These are phyloP conservation scores for Pilaira anomala DNA, from an alignment of 192 early-diverging fungal species.

Conservation along the genomic window DNA sequence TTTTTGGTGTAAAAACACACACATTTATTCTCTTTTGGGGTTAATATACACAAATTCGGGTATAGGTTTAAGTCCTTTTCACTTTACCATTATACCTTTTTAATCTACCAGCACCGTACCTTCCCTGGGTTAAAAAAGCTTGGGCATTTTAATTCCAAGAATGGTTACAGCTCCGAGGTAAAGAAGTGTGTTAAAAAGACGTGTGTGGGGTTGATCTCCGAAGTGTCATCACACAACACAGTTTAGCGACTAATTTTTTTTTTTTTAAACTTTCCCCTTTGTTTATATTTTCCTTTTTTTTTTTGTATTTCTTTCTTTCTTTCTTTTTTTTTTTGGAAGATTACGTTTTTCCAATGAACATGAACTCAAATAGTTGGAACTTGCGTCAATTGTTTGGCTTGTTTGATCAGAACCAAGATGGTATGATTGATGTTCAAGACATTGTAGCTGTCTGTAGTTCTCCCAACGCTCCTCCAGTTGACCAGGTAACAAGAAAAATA, in stretches of 20 bases:
- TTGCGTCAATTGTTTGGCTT: conserved; percentile 44
- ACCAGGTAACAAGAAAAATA: conserved; percentile 36
- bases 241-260: neutral
- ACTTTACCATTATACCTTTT: too few relatives aligned
- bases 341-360: conserved; percentile 10
- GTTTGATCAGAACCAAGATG: conserved; percentile 50
- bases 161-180: too few relatives aligned
- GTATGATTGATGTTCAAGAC: conserved; percentile 45
- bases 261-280: conserved; percentile 18
- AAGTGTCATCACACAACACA: too few relatives aligned
- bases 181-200: too few relatives aligned
- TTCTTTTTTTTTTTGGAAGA: conserved; percentile 1
- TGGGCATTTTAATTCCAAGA: too few relatives aligned
- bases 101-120: too few relatives aligned
- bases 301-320: neutral
- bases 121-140: too few relatives aligned
- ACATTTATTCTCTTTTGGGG: too few relatives aligned
- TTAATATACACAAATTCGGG: too few relatives aligned
- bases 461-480: conserved; percentile 34
- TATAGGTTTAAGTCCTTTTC: too few relatives aligned
- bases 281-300: conserved; percentile 10
- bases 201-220: too few relatives aligned
- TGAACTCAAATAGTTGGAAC: conserved; percentile 12
- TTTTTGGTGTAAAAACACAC: too few relatives aligned
- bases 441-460: conserved; percentile 37